Evolutionary conservation across 495 filamentous ascomycete genomes (phyloP).

Genomic region (Neurospora hispaniola): DNA sequence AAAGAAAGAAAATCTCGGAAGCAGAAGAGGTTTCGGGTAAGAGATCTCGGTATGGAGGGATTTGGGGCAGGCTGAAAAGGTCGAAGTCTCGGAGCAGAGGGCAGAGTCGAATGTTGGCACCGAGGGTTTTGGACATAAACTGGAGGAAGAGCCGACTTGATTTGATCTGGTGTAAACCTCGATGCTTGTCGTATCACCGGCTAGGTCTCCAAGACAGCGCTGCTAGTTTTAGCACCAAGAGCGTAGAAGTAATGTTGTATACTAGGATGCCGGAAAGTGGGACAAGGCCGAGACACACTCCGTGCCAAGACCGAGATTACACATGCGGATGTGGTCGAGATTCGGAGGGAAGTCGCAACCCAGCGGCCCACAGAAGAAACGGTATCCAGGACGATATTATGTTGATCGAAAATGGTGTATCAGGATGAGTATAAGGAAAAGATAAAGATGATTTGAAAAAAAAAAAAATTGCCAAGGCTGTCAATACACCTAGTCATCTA

Average conservation of each 20-base stretch:
- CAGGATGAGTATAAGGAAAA: no score
- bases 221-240: no score
- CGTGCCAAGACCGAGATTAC: not conserved
- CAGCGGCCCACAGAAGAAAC: no score
- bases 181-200: no score
- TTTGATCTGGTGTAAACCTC: not conserved
- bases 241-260: not conserved
- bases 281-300: not conserved
- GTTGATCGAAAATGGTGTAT: no score
- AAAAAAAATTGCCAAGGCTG: not conserved
- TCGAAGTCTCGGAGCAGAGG: not conserved
- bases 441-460: not conserved
- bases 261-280: not conserved
- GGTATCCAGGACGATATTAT: no score
- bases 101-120: not conserved
- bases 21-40: not conserved
- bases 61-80: not conserved
- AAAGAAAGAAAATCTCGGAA: no score
- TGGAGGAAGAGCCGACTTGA: not conserved
- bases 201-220: no score
- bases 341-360: not conserved
- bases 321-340: not conserved
- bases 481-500: not conserved
- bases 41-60: not conserved
- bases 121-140: not conserved